phyloP scores from a whole-genome alignment of 2,329 filamentous ascomycete genomes.

The Plenodomus lindquistii region DNA sequence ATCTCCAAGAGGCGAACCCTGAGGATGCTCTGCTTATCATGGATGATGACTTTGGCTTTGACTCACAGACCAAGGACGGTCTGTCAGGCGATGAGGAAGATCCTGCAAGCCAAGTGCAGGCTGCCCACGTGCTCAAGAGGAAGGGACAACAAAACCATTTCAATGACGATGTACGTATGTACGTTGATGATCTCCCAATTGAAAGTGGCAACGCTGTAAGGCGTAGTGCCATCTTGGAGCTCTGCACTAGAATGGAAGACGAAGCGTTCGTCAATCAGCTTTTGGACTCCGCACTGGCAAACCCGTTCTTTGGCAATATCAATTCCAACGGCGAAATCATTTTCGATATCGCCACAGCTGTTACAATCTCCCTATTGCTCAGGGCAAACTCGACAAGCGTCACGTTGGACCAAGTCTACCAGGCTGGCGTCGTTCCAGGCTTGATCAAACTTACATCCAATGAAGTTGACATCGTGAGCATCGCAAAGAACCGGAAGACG shows the following conservation, averaged over 20 bases:
- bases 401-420: conserved; percentile 60
- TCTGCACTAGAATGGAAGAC: conserved; percentile 59
- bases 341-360: conserved; percentile 65
- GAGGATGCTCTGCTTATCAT: conserved; percentile 45
- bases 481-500: conserved; percentile 67
- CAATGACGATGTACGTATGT: conserved; percentile 57
- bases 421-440: conserved; percentile 59
- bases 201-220: conserved; percentile 47
- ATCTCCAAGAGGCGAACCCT: conserved; percentile 57
- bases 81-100: conserved; percentile 51
- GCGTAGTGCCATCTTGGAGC: conserved; percentile 59
- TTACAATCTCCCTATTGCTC: conserved; percentile 66
- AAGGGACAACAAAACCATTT: conserved; percentile 62
- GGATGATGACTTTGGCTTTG: conserved; percentile 25
- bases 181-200: conserved; percentile 63
- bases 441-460: conserved; percentile 59
- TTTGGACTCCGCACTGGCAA: conserved; percentile 72
- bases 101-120: conserved; percentile 51
- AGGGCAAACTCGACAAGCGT: conserved; percentile 63
- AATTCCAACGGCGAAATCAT: conserved; percentile 49
- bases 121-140: conserved; percentile 65
- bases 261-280: conserved; percentile 71
- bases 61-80: conserved; percentile 20
- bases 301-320: conserved; percentile 67
- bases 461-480: conserved; percentile 58